Base-by-base conservation (phyloP, 768 basidiomycete species). In the Mycena kentingensis region DNA sequence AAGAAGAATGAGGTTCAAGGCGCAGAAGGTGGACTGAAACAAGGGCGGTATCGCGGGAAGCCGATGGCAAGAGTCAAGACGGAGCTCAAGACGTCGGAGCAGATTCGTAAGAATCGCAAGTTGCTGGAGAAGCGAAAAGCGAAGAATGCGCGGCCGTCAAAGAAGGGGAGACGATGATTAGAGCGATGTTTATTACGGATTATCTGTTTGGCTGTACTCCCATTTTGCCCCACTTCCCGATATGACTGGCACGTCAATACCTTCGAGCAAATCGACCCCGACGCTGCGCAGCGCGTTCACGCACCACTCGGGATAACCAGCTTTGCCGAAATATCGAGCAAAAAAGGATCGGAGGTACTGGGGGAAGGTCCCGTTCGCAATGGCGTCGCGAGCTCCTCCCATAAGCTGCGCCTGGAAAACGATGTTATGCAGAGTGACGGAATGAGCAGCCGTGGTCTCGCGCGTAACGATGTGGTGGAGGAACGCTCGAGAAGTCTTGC, bases 281-380 rank as follows among this genome's bases (percentile, higher is more conserved):
- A 96, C 93, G 49, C 83, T 86, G 22, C 77, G 75, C 45, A 96
- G 70, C 11, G 93, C 93, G 62, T 91, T 88, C 1, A 95, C 82
- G 60, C 89, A 90, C 93, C 93, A 96, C 64, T 84, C 82, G 0
- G 92, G 92, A 65, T 93, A 92, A 10, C 87, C 87, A n/a, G 74
- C 70, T 49, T 82, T 76, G 6, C 81, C 85, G 62, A 90, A 96
- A 67, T 93, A 95, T 37, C 74, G 71, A 28, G 74, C 77, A 68
- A 96, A 95, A 71, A 94, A 96, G 6, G 69, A 70, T 46, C 77
- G 76, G 25, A 95, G 75, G 65, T 90, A 95, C 45, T 80, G 75
- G 1, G 93, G 93, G 68, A 92, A 96, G 11, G 73, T 80, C 31
- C 85, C 90, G 26, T 78, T 77, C 52, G 93, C 65, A 60, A 95